phyloP scores from a whole-genome alignment of 192 early-diverging fungal genomes.

The Coemansia sp. region DNA sequence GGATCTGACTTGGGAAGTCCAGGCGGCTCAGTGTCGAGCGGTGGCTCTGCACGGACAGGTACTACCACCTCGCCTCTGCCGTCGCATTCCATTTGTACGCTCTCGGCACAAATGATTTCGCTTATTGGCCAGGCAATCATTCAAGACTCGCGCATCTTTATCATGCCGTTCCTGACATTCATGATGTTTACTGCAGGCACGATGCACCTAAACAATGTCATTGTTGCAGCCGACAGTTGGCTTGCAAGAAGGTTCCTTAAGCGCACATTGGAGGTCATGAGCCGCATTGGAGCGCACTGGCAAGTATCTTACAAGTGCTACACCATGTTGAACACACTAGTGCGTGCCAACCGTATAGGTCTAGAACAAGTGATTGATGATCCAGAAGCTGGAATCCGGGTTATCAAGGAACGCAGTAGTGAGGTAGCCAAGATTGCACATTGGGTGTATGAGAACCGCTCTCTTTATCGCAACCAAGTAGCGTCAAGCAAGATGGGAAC shows the following conservation, averaged over 20 bases:
- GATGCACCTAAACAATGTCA: conserved; percentile 50
- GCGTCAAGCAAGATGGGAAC: conserved; percentile 9
- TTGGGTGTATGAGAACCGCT: conserved; percentile 27
- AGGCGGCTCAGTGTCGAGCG: background rate
- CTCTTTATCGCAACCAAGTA: conserved; percentile 4
- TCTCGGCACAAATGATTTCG: conserved; percentile 51
- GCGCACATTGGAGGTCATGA: conserved; percentile 49
- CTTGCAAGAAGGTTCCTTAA: conserved; percentile 49
- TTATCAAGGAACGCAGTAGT: conserved; percentile 29
- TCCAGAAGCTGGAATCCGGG: conserved; percentile 10
- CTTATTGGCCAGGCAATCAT: conserved; percentile 39
- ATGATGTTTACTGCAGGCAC: conserved; percentile 51
- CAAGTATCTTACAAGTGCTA: conserved; percentile 51
- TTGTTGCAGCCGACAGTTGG: conserved; percentile 46
- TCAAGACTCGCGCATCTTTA: conserved; percentile 43
- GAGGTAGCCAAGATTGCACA: conserved; percentile 25
- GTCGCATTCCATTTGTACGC: conserved; percentile 48
- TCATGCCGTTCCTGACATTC: conserved; percentile 52
- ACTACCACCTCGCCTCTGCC: conserved; percentile 23
- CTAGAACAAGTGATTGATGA: conserved; percentile 35
- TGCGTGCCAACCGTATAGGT: conserved; percentile 40
- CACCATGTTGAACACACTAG: conserved; percentile 46
- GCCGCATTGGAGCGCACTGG: conserved; percentile 48
- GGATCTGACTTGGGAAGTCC: conserved; percentile 6
- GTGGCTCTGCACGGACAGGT: background rate